Base-by-base conservation (phyloP, 495 filamentous ascomycete species). In the Tricharina praecox region DNA sequence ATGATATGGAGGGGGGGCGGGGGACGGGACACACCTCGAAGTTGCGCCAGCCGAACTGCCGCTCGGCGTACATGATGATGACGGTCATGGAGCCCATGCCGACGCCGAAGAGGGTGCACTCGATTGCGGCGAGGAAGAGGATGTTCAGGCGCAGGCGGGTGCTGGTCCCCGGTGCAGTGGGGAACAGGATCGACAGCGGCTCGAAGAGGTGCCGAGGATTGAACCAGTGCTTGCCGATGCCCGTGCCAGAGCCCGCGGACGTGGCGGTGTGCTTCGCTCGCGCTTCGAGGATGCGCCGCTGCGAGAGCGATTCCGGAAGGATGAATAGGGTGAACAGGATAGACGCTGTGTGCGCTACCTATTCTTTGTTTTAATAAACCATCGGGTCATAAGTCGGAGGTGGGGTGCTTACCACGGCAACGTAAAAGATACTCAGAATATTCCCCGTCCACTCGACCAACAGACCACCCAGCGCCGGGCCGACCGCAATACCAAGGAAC, bases 401-500 rank as follows among this genome's bases (percentile, higher is more conserved):
- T n/a, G n/a, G n/a, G n/a, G n/a, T n/a, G n/a, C 48, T 32, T 24
- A 60, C 57, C 2, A 93, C 58, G 0, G 80, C 75, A 23, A 79
- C 66, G 58, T 85, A 90, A 59, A 97, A 97, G 26, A 92, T 72
- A 19, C 69, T 69, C 18, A 93, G 53, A 10, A 85, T 64, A 2
- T 71, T 68, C 0, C 77, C 78, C 0, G 81, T 85, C 53, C 62
- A 64, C 54, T 80, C 70, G 38, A 94, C 75, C 26, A 96, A 55
- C 50, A 79, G 75, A 5, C 81, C 90, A 2, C 82, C 81, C 7
- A 90, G 51, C 11, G 85, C 67, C 1, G 90, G 90, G 0, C 90
- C 90, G 10, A 81, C 50, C 3, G 90, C 87, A 38, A 95, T 76
- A 21, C 90, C 90, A 7, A 73, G 70, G 57, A 93, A 97, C 13